Conservation (phyloP, 805 yeast species). For the Torulaspora indica region DNA sequence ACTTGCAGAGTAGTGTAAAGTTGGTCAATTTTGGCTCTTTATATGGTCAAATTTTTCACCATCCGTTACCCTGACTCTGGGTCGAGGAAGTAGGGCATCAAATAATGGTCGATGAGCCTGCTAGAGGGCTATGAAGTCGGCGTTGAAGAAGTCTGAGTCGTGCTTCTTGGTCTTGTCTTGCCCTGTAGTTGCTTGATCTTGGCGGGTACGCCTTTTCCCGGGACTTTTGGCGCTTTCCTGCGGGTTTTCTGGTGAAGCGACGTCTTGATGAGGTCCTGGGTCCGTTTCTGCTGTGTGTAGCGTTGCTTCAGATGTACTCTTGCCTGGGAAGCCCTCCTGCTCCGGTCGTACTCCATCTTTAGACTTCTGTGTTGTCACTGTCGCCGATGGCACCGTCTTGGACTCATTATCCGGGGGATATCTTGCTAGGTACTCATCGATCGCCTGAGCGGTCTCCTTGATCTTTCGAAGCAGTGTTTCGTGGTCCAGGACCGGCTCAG, state of each 20-base stretch:
- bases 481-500: neutral
- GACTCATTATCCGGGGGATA: constrained; percentile 2
- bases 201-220: no score
- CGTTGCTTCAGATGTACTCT: neutral
- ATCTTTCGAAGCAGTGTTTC: constrained; percentile 1
- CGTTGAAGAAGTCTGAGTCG: constrained; percentile 3
- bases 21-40: neutral
- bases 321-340: neutral
- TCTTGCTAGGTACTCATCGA: constrained; percentile 2
- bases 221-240: neutral
- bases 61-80: constrained; percentile 3
- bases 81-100: neutral
- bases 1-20: neutral
- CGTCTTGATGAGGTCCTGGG: neutral
- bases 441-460: neutral
- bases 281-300: no score
- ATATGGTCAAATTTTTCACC: constrained; percentile 1
- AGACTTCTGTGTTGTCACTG: neutral
- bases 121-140: constrained; percentile 7
- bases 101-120: neutral
- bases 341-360: neutral
- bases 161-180: neutral
- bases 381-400: neutral
- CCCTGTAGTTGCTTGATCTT: neutral
- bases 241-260: neutral